These are phyloP conservation scores for Nakataea oryzae DNA, from an alignment of 2,329 filamentous ascomycete species.

Conservation along the genomic window DNA sequence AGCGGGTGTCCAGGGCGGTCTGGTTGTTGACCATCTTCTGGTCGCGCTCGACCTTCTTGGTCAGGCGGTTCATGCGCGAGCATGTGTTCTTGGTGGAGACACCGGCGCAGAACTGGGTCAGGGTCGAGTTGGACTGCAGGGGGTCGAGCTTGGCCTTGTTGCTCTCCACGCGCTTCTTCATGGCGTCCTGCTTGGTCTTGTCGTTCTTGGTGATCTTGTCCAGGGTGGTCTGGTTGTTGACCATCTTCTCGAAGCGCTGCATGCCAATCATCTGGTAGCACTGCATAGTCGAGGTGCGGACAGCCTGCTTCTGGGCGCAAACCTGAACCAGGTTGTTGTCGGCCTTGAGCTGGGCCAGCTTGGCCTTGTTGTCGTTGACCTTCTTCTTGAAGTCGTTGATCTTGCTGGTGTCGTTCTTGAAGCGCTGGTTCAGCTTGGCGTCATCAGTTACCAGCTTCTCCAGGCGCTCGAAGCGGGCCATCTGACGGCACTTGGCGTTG, in stretches of 20 bases:
- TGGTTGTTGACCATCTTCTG: constrained; percentile 16
- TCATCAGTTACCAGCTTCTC: constrained; percentile 22
- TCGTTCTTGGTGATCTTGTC: constrained; percentile 16
- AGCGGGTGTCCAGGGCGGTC: constrained; percentile 19
- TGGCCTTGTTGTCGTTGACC: constrained; percentile 17
- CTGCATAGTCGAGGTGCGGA: constrained; percentile 14
- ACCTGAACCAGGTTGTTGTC: constrained; percentile 24
- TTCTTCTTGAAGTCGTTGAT: constrained; percentile 24
- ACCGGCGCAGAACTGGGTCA: constrained; percentile 13
- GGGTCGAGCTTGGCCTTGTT: constrained; percentile 12
- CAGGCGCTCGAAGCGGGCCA: constrained; percentile 16
- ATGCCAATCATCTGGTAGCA: constrained; percentile 18
- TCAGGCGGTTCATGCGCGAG: constrained; percentile 9
- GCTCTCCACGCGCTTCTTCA: constrained; percentile 14
- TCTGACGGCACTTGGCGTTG: constrained; percentile 19
- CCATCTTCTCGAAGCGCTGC: constrained; percentile 14
- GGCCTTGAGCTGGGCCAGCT: constrained; percentile 18
- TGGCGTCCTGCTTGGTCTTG: constrained; percentile 15
- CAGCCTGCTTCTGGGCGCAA: constrained; percentile 21
- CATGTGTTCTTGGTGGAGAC: constrained; percentile 10
- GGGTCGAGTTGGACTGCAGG: constrained; percentile 14
- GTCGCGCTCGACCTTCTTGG: constrained; percentile 10
- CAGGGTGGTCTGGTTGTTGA: constrained; percentile 15
- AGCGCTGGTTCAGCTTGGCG: constrained; percentile 20
- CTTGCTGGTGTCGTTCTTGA: constrained; percentile 24